Evolutionary conservation across 2,329 filamentous ascomycete genomes (phyloP), one percentile per base, ranked within the genome.

Genomic region (Falciphora oryzae): DNA sequence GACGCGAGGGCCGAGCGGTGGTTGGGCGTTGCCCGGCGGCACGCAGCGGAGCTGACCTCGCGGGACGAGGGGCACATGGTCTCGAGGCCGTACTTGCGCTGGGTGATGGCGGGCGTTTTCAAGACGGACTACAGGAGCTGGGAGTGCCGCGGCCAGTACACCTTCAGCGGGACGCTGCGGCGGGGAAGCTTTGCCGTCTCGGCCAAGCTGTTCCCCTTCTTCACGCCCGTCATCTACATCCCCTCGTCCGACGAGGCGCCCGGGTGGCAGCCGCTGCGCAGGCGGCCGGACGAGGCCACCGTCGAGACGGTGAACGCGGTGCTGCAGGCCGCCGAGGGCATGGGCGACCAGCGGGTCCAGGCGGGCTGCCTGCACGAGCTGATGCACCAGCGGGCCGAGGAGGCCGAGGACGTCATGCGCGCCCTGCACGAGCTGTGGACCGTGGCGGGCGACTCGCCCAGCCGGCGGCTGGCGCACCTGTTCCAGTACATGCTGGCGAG

Each of bases 331-430:
- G 58, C 58, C 58, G 31, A 60, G 25, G 11, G 25, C 11, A 31
- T n/a, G 11, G 58, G 58, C 11, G 58, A 60, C 29, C 58, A 60
- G 31, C 58, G 58, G 14, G 31, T 60, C 7, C 31, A 14, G 16
- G 58, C 58, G 16, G 58, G 58, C 22, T 60, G 58, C 31, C 29
- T 60, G 6, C 13, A 32, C 18, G 58, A 60, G 58, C 58, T 60
- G 31, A 60, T 60, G 58, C 35, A 60, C 16, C 38, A 44, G 18
- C 38, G 58, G 14, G 58, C 58, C 3, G 58, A 60, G 29, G 35
- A 35, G 6, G 29, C 58, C 16, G 31, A n/a, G 1, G 58, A 6
- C 29, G 7, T 35, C 7, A 14, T 35, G 28, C 4, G 5, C 14
- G 58, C 29, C 1, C 58, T 60, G n/a, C 22, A 32, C 31, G 58